These are phyloP conservation scores for Solanum tarapatanum DNA, from an alignment of 257 asterid genomes.

Conservation along the genomic window DNA sequence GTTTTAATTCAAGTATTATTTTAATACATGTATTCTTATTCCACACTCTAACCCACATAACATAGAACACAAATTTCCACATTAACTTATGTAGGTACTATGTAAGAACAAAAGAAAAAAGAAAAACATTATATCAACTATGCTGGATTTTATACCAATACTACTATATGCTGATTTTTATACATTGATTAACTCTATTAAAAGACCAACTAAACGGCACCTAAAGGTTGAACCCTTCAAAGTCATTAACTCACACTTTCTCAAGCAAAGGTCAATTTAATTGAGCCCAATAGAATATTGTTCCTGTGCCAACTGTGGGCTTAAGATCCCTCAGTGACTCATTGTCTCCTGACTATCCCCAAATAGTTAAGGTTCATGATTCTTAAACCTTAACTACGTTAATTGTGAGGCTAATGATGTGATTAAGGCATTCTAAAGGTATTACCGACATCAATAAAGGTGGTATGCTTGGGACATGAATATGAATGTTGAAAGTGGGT, in stretches of 20 bases:
- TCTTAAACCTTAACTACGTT: not conserved
- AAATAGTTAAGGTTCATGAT: not conserved
- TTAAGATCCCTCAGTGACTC: not conserved
- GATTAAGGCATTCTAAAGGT: not conserved
- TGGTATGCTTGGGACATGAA: not conserved
- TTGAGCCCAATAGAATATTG: not conserved
- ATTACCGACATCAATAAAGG: not conserved
- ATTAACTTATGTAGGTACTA: not conserved
- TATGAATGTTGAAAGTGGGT: not conserved
- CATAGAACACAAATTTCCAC: not conserved
- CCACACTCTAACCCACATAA: not conserved
- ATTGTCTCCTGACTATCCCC: not conserved
- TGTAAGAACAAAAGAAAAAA: not conserved
- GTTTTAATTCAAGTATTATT: not conserved
- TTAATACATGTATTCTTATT: not conserved
- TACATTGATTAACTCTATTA: not conserved
- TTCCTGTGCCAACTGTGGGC: not conserved
- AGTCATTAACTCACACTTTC: not conserved
- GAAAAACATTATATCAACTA: not conserved
- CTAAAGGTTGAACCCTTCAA: not conserved
- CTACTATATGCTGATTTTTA: not conserved
- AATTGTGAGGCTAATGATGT: not conserved
- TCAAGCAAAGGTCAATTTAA: not conserved
- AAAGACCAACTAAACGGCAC: not conserved
- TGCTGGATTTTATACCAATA: not conserved